Base-by-base conservation (phyloP, 2,329 filamentous ascomycete species). In the Calonectria multiphialidica region DNA sequence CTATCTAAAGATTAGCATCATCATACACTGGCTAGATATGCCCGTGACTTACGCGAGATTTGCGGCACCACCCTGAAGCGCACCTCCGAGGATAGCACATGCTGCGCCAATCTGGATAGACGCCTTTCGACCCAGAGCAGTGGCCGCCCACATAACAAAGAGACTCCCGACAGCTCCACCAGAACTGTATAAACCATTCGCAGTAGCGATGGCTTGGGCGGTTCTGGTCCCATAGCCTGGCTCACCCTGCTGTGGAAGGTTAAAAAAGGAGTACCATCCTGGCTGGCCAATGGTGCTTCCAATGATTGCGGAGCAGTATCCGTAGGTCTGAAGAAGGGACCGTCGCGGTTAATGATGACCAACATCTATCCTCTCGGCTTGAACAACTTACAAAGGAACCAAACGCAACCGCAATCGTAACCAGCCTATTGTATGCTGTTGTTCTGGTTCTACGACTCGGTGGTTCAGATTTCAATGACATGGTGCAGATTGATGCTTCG, bases 271-370 rank as follows among this genome's bases (percentile, higher is more conserved):
- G 75, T 87, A 89, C 86, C 87, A 89, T 72, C 87, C 87, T 4
- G 87, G 86, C 67, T 89, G 87, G 10, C 88, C 88, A 65, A 89
- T 88, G 18, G 87, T 89, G 68, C 86, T 87, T 45, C 84, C 82
- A 44, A 89, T 89, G 44, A 89, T 84, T 2, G 87, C 88, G 10
- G 87, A 83, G 65, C 84, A 86, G 74, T 88, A 89, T 25, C 87
- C 87, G 72, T 88, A 89, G 2, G 87, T 88, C 86, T 87, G 66
- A 1, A 45, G 33, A 30, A 15, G 10, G 7, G 7, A 7, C 0
- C 4, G 2, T 21, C 7, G 1, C 18, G 33, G 30, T 66, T 28
- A 59, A 49, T 18, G 35, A n/a, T 6, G 5, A 12, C 25, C 18
- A 45, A 13, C 3, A 3, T 18, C 15, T 10, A 21, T 37, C 25